These are phyloP conservation scores for Fusarium lyarnte DNA, from an alignment of 2,329 filamentous ascomycete genomes.

Conservation along the genomic window DNA sequence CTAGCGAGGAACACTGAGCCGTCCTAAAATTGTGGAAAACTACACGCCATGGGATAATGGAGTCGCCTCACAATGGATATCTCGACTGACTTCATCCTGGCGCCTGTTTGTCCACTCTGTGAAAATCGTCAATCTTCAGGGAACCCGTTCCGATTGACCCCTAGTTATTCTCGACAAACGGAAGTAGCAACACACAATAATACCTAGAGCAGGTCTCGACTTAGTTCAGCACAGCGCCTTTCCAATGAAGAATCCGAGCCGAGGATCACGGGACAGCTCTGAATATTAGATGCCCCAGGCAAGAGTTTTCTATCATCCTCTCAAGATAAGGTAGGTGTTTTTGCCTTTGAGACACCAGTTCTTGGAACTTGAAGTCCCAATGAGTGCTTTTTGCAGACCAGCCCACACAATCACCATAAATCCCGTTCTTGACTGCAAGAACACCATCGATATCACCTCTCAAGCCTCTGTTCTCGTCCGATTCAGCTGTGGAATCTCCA, in stretches of 20 bases:
- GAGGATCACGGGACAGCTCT: neutral
- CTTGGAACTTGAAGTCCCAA: constrained; percentile 13
- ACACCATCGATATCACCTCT: constrained; percentile 24
- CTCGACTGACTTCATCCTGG: constrained; percentile 35
- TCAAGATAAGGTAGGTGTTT: neutral
- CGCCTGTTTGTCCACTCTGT: constrained; percentile 10
- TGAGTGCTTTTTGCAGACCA: constrained; percentile 18
- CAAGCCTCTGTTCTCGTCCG: constrained; percentile 27
- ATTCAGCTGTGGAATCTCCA: constrained; percentile 36
- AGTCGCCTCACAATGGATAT: constrained; percentile 32
- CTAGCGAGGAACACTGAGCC: constrained; percentile 6
- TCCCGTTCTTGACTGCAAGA: constrained; percentile 15
- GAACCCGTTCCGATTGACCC: constrained; percentile 1
- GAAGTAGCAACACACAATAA: constrained; percentile 16
- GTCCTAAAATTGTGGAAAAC: constrained; percentile 6
- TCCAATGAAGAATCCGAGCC: neutral
- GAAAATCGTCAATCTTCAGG: constrained; percentile 14
- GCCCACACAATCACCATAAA: constrained; percentile 28
- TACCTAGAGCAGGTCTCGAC: constrained; percentile 18
- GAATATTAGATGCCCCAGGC: neutral
- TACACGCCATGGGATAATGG: constrained; percentile 21
- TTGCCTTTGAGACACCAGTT: neutral
- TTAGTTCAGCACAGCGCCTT: constrained; percentile 17
- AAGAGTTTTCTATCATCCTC: neutral
- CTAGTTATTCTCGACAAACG: constrained; percentile 2